These are phyloP conservation scores for Pseudoneurospora amorphoporcata DNA, from an alignment of 495 filamentous ascomycete species.

Conservation along the genomic window DNA sequence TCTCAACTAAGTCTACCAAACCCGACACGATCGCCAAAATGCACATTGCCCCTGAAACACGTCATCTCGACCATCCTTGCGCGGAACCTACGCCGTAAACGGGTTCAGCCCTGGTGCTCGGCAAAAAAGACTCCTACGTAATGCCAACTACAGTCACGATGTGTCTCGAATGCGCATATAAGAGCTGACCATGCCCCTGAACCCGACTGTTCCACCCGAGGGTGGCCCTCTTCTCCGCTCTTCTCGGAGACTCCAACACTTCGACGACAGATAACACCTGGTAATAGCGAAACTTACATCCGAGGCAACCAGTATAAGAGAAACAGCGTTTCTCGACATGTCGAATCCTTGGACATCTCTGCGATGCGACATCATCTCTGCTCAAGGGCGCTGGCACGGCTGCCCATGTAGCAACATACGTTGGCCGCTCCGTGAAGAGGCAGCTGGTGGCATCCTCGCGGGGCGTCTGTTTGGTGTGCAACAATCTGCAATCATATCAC, in stretches of 20 bases:
- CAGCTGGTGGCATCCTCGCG: slow-evolving; percentile 22
- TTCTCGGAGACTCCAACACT: not conserved
- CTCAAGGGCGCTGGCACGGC: not conserved
- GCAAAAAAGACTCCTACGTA: not conserved
- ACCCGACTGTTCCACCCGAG: not conserved
- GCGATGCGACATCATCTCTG: not conserved
- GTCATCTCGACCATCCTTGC: not conserved
- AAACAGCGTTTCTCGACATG: not conserved
- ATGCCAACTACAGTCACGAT: not conserved
- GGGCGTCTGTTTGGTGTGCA: not conserved
- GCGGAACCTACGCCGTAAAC: not conserved
- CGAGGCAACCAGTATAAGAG: not conserved
- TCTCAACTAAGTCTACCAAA: too few species aligned
- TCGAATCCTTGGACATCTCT: not conserved
- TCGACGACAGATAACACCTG: not conserved
- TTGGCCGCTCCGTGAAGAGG: slow-evolving; percentile 29
- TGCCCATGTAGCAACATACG: not conserved
- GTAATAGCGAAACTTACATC: not conserved
- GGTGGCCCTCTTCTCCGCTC: not conserved
- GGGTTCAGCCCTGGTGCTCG: not conserved
- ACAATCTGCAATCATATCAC: not conserved
- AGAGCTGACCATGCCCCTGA: not conserved
- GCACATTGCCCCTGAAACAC: not conserved
- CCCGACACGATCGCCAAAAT: not conserved
- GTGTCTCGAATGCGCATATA: not conserved